A percentile compares a stretch with the other conserved stretches of the same genome.
Conservation (phyloP, 768 basidiomycete genomes). For the Boletus rubroflammeus region DNA sequence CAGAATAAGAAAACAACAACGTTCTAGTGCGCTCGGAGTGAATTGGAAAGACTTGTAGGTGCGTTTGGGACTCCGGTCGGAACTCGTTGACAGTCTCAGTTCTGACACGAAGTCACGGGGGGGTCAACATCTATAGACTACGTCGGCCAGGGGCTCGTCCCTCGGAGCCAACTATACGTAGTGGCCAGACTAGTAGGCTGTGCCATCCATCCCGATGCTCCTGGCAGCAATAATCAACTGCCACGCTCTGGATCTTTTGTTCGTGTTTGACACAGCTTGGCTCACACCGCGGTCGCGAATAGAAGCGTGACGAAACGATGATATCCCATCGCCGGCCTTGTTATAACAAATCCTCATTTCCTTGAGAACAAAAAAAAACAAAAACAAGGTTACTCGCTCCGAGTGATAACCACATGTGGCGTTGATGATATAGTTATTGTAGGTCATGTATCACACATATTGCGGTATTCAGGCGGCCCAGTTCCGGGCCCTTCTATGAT, state of each 20-base stretch:
- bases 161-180: too few species aligned
- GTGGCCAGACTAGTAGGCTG: background rate
- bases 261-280: background rate
- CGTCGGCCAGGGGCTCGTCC: too few species aligned
- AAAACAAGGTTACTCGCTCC: background rate
- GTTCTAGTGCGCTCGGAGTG: too few species aligned
- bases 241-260: too few species aligned
- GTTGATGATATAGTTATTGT: background rate
- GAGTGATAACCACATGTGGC: background rate
- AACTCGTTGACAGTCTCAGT: too few species aligned
- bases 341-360: background rate
- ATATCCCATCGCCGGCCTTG: too few species aligned
- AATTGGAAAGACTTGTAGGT: background rate
- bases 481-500: background rate
- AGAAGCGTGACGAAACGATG: slow-evolving; percentile 1
- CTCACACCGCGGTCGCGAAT: background rate
- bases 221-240: too few species aligned
- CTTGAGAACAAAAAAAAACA: background rate
- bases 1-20: too few species aligned
- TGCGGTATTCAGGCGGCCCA: slow-evolving; percentile 10
- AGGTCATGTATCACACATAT: background rate
- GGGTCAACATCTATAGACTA: too few species aligned
- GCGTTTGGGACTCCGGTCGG: background rate
- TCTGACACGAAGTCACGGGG: too few species aligned
- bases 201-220: too few species aligned